Percentiles rank a stretch among this genome's conserved stretches.
Conservation (phyloP, 2,329 filamentous ascomycete genomes). For the Colletotrichum kahawae region DNA sequence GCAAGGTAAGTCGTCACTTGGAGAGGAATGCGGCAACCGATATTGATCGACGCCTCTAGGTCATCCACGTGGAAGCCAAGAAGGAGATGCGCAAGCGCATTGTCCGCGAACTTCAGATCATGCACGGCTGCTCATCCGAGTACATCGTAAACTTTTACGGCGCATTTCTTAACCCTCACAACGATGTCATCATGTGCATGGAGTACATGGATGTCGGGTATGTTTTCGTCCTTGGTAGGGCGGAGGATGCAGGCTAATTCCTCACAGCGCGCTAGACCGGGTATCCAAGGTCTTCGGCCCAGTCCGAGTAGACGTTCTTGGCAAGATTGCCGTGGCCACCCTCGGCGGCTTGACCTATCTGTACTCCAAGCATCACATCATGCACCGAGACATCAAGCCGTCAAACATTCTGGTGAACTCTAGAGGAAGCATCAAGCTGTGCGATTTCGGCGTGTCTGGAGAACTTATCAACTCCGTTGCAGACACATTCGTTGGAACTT, state of each 20-base stretch:
- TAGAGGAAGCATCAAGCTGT: constrained; percentile 91
- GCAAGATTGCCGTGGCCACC: constrained; percentile 96
- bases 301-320: constrained; percentile 92
- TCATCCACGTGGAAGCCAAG: constrained; percentile 98
- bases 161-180: constrained; percentile 93
- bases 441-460: constrained; percentile 98
- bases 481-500: constrained; percentile 97
- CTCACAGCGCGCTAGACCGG: constrained; percentile 80
- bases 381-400: constrained; percentile 98
- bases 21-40: background rate
- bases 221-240: constrained; percentile 38
- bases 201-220: constrained; percentile 99
- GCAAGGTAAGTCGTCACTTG: constrained; percentile 71
- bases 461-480: constrained; percentile 98
- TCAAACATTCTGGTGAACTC: constrained; percentile 98
- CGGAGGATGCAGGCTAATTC: constrained; percentile 18
- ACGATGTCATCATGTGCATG: constrained; percentile 99
- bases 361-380: constrained; percentile 94
- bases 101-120: constrained; percentile 95
- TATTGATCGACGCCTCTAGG: constrained; percentile 54
- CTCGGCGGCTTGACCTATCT: constrained; percentile 93
- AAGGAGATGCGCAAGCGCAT: constrained; percentile 97
- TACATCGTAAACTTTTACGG: constrained; percentile 99
- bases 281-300: constrained; percentile 96
- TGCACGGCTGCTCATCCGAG: constrained; percentile 96